These are phyloP conservation scores for Dacryopinax primogenitus DNA, from an alignment of 768 basidiomycete genomes.

Conservation along the genomic window DNA sequence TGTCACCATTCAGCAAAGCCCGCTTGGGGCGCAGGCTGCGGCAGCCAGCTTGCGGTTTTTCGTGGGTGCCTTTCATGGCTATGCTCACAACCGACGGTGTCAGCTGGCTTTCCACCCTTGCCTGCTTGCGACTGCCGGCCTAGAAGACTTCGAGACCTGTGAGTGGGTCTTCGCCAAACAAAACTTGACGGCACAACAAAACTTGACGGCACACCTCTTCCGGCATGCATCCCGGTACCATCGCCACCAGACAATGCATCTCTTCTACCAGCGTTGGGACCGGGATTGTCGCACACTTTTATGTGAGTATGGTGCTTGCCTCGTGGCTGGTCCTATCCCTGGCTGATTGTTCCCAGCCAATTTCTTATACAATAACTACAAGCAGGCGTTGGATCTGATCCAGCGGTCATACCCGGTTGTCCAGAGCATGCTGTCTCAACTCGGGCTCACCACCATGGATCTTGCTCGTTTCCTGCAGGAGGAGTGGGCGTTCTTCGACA, in stretches of 20 bases:
- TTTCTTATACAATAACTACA: not conserved
- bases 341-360: not conserved
- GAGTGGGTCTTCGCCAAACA: slow-evolving; percentile 27
- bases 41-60: not conserved
- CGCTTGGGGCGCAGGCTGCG: not conserved
- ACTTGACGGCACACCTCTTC: slow-evolving; percentile 18
- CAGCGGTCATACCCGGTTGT: no score
- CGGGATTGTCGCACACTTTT: slow-evolving; percentile 27
- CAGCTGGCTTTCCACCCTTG: slow-evolving; percentile 27
- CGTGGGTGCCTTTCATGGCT: slow-evolving; percentile 7
- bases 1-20: slow-evolving; percentile 4
- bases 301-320: slow-evolving; percentile 14
- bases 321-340: no score
- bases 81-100: slow-evolving; percentile 19
- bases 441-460: not conserved
- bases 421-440: slow-evolving; percentile 16
- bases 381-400: slow-evolving; percentile 12
- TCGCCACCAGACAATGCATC: slow-evolving; percentile 24
- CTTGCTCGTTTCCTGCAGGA: not conserved
- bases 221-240: slow-evolving; percentile 25
- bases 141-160: slow-evolving; percentile 29
- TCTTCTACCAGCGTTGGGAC: slow-evolving; percentile 29
- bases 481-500: no score
- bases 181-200: no score
- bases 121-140: slow-evolving; percentile 23